A percentile compares a stretch with the other conserved stretches of the same genome.
phyloP scores from a whole-genome alignment of 179 eudicot genomes.

The Silene coronaria region DNA sequence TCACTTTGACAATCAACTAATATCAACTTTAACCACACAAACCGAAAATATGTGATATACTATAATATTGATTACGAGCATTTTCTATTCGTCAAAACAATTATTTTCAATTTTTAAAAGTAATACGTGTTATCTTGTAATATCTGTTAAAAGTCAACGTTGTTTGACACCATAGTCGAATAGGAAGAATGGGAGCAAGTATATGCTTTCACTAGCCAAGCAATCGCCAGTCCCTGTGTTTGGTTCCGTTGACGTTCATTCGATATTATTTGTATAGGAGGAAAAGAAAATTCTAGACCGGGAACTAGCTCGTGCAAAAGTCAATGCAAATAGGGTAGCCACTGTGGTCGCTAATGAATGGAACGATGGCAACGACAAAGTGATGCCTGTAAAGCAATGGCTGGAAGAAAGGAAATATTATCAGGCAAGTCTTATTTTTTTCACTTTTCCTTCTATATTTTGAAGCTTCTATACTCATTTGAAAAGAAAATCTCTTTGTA shows the following conservation, averaged over 20 bases:
- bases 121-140: constrained; percentile 72
- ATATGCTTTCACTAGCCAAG: background rate
- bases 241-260: background rate
- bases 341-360: constrained; percentile 42
- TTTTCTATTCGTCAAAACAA: background rate
- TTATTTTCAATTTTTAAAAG: background rate
- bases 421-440: constrained; percentile 38
- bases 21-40: constrained; percentile 79
- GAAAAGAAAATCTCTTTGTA: background rate
- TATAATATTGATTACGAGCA: background rate
- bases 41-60: background rate
- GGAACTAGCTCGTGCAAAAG: constrained; percentile 42
- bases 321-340: constrained; percentile 38
- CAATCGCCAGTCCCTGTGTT: background rate
- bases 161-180: constrained; percentile 33
- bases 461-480: background rate
- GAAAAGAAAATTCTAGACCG: constrained; percentile 47
- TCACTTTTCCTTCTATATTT: background rate
- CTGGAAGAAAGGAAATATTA: constrained; percentile 73
- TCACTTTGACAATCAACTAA: constrained; percentile 43
- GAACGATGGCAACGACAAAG: constrained; percentile 43
- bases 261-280: constrained; percentile 42
- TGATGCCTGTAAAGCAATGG: constrained; percentile 54
- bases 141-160: constrained; percentile 89
- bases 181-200: background rate